These are phyloP conservation scores for Collybia mongolica DNA, from an alignment of 768 basidiomycete species.

Conservation along the genomic window DNA sequence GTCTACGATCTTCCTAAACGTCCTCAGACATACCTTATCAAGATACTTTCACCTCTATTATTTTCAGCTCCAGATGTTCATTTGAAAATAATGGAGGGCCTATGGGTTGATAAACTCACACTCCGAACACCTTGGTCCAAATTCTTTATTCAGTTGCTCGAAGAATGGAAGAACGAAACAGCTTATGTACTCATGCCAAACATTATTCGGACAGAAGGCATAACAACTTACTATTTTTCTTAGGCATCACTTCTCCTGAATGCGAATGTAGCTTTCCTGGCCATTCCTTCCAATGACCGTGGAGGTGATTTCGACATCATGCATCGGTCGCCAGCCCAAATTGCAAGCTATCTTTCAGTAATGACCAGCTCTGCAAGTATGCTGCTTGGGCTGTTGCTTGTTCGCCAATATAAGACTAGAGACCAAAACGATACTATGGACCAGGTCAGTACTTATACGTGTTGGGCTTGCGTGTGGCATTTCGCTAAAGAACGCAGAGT, in stretches of 20 bases:
- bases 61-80: slow-evolving; percentile 46
- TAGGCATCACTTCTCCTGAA: slow-evolving; percentile 49
- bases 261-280: slow-evolving; percentile 48
- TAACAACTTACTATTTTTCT: not conserved
- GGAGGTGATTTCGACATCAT: slow-evolving; percentile 23
- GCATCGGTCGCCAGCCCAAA: slow-evolving; percentile 26
- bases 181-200: slow-evolving; percentile 32
- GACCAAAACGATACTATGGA: slow-evolving; percentile 23
- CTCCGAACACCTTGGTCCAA: slow-evolving; percentile 34
- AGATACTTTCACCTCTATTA: slow-evolving; percentile 33
- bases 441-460: slow-evolving; percentile 27
- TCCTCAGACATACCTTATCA: slow-evolving; percentile 29
- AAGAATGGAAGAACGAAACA: slow-evolving; percentile 40
- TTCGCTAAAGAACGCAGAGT: not conserved
- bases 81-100: slow-evolving; percentile 34
- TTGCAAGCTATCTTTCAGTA: slow-evolving; percentile 43
- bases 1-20: slow-evolving; percentile 21
- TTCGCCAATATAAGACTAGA: slow-evolving; percentile 37
- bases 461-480: not conserved
- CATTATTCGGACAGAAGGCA: too few species aligned
- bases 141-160: slow-evolving; percentile 34
- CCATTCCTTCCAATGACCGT: slow-evolving; percentile 37
- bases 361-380: slow-evolving; percentile 40
- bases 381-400: slow-evolving; percentile 41
- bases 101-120: slow-evolving; percentile 47